Evolutionary conservation across 1,139 yeast species (phyloP).

Genomic region (Petasospora fabianii): DNA sequence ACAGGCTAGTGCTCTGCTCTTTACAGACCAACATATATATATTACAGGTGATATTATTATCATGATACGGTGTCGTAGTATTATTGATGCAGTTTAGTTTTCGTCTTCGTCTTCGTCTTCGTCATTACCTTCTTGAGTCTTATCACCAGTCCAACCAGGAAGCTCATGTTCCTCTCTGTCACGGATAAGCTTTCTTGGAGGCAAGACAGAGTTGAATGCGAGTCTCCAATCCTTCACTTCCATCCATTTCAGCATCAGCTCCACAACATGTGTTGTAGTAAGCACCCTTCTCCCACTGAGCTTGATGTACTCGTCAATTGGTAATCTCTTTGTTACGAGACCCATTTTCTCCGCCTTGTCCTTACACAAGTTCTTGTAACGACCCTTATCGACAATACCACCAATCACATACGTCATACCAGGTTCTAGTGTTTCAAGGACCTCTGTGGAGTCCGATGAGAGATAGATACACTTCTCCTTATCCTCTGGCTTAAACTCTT

Average conservation of each 20-base stretch:
- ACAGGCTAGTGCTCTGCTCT: too few relatives aligned
- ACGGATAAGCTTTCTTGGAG: constrained; percentile 60
- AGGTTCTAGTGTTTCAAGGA: constrained; percentile 55
- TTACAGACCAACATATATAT: too few relatives aligned
- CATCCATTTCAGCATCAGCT: constrained; percentile 76
- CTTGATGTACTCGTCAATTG: constrained; percentile 81
- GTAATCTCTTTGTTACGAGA: constrained; percentile 71
- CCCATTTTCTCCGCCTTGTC: constrained; percentile 77
- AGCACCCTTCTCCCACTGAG: constrained; percentile 83
- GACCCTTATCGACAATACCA: constrained; percentile 93
- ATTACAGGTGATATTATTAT: too few relatives aligned
- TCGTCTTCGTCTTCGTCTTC: too few relatives aligned
- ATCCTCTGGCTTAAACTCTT: constrained; percentile 38
- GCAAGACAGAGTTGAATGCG: constrained; percentile 83
- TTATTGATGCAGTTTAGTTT: too few relatives aligned
- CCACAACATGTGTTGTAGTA: constrained; percentile 93
- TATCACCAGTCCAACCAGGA: too few relatives aligned
- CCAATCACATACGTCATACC: constrained; percentile 83
- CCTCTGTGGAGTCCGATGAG: constrained; percentile 83
- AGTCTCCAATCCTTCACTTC: constrained; percentile 77
- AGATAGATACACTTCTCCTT: constrained; percentile 57
- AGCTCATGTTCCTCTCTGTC: constrained; percentile 7
- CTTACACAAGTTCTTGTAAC: constrained; percentile 79
- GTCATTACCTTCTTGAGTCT: too few relatives aligned
- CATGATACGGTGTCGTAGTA: too few relatives aligned